A percentile compares a stretch with the other conserved stretches of the same genome.
Conservation (phyloP, 2,329 filamentous ascomycete genomes). For the Xylaria sp. region DNA sequence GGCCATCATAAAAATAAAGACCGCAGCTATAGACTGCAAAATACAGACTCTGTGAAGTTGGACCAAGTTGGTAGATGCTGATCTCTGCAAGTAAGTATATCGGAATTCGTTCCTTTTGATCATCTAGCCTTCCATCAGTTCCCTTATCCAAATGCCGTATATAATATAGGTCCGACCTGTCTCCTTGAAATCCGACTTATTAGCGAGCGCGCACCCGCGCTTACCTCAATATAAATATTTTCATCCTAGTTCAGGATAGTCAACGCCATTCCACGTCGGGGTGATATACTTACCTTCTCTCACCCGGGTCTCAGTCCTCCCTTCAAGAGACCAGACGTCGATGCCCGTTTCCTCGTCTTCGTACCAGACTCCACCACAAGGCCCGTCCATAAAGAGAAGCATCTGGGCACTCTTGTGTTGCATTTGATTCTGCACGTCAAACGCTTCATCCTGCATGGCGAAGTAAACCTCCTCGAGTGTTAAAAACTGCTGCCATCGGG, state of each 20-base stretch:
- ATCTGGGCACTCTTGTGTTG: constrained; percentile 17
- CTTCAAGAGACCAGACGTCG: not conserved
- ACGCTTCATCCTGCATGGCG: constrained; percentile 8
- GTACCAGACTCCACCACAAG: not conserved
- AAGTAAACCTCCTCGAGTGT: not conserved
- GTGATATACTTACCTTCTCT: not conserved
- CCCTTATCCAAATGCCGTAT: no score
- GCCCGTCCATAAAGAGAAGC: constrained; percentile 1
- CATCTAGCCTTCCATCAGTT: no score
- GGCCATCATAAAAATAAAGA: no score
- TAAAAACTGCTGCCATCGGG: constrained; percentile 14
- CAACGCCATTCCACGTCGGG: not conserved
- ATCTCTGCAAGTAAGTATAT: no score
- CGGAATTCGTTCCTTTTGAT: no score
- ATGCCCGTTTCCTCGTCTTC: not conserved
- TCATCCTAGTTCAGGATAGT: not conserved
- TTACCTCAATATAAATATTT: no score
- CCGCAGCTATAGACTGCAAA: no score
- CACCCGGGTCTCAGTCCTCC: not conserved
- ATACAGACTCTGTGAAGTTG: no score
- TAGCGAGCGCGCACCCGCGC: no score
- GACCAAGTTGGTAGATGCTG: no score
- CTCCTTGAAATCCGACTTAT: no score
- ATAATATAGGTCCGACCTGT: no score
- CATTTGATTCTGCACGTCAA: constrained; percentile 11